Percentiles rank a stretch among this genome's conserved stretches.
These are phyloP conservation scores for Trametopsis cervina DNA, from an alignment of 768 basidiomycete genomes.

Conservation along the genomic window DNA sequence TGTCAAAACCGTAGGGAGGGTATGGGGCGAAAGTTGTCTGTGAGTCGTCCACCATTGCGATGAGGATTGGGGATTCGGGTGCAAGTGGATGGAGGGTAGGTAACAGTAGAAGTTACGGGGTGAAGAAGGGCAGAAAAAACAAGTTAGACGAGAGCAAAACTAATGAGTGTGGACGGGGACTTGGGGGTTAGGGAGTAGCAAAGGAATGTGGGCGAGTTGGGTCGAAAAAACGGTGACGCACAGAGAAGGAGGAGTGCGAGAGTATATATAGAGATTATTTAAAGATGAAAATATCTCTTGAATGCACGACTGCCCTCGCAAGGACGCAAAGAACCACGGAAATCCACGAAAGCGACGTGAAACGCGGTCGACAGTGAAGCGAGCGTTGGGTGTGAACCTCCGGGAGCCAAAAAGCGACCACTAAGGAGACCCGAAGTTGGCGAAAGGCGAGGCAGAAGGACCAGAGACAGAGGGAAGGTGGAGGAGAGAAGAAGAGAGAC, in stretches of 20 bases:
- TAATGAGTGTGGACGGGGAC: conserved; percentile 5
- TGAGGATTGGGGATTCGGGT: conserved; percentile 12
- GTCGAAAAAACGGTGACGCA: conserved; percentile 13
- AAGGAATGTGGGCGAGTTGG: conserved; percentile 24
- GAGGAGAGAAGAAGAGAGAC: conserved; percentile 10
- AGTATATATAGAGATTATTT: conserved; percentile 18
- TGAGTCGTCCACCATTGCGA: conserved; percentile 56
- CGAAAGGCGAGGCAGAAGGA: conserved; percentile 6
- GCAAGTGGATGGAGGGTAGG: conserved; percentile 21
- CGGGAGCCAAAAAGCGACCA: conserved; percentile 3
- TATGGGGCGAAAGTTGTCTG: conserved; percentile 72
- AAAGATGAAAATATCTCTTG: conserved; percentile 16
- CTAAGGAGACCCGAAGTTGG: conserved; percentile 6
- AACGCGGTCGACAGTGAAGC: not conserved
- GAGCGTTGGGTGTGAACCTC: not conserved
- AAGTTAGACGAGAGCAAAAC: conserved; percentile 34
- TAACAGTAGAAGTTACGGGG: conserved; percentile 32
- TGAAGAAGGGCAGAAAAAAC: conserved; percentile 36
- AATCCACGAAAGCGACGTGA: conserved; percentile 12
- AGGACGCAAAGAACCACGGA: conserved; percentile 12
- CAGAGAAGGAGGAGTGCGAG: conserved; percentile 11
- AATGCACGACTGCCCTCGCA: conserved; percentile 13
- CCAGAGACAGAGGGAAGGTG: conserved; percentile 4
- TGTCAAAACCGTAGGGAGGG: conserved; percentile 66
- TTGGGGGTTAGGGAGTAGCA: conserved; percentile 13